A percentile compares a stretch with the other conserved stretches of the same genome.
Evolutionary conservation across 1,284 basidiomycete genomes (phyloP).

Genomic region (Sutorius eximius): DNA sequence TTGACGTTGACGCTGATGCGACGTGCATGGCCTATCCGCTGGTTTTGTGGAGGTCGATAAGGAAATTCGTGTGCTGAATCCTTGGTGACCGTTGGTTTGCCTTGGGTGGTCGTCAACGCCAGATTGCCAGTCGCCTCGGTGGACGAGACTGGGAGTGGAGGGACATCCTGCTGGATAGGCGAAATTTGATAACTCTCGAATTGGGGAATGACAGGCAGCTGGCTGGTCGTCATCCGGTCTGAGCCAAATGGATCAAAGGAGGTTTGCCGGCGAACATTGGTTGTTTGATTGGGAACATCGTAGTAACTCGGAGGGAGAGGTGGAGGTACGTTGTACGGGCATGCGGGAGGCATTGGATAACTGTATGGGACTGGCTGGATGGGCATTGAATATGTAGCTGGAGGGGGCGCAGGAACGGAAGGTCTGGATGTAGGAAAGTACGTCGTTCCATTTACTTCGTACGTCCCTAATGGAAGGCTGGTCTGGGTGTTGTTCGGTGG

Average conservation of each 20-base stretch:
- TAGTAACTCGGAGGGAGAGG: conserved; percentile 3
- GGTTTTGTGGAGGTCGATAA: conserved; percentile 29
- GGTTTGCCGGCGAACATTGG: not conserved
- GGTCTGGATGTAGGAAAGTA: conserved; percentile 28
- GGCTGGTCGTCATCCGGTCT: conserved; percentile 10
- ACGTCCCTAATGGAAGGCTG: conserved; percentile 20
- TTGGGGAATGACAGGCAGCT: conserved; percentile 23
- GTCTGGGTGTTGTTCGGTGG: not conserved
- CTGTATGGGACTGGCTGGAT: conserved; percentile 7
- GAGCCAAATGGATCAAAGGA: conserved; percentile 28
- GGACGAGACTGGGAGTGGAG: not conserved
- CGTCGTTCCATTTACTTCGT: conserved; percentile 36
- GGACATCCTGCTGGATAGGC: not conserved
- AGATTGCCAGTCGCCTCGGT: not conserved
- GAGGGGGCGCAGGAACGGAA: conserved; percentile 1
- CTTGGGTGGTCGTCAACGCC: not conserved
- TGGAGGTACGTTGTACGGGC: conserved; percentile 14
- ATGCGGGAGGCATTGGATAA: conserved; percentile 4
- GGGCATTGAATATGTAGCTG: conserved; percentile 10
- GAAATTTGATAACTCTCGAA: conserved; percentile 10
- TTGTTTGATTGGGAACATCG: conserved; percentile 1
- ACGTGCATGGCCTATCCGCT: conserved; percentile 33
- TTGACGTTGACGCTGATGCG: conserved; percentile 39
- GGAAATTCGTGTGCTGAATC: conserved; percentile 25
- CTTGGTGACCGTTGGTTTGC: not conserved